Base-by-base conservation (phyloP, 2,329 filamentous ascomycete species). In the Talaromyces sp. region DNA sequence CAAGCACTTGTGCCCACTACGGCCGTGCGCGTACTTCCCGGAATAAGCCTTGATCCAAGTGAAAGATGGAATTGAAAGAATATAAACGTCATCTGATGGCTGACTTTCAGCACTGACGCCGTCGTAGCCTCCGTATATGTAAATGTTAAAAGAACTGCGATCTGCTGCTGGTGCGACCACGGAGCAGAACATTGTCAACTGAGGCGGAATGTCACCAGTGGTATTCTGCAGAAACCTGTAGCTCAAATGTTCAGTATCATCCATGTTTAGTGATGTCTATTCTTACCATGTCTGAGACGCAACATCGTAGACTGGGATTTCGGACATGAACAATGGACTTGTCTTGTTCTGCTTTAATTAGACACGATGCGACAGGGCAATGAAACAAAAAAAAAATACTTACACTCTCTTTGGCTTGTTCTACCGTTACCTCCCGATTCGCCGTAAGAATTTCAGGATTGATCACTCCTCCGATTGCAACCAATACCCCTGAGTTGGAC, bases 201-300 rank as follows among this genome's bases (percentile, higher is more conserved):
- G 68, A 0, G 73, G 70, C 4, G 72, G 77, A 50, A 63, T 68
- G 43, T 72, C 68, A n/a, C 71, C 75, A 0, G 71, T 73, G 0
- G 76, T 76, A 17, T 77, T 74, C 63, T 79, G 77, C 24, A 71
- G 59, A 64, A 75, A 77, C 76, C 76, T 75, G 27, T 50, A 29
- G 29, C 19, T 46, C 17, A 7, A 52, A 21, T 7, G 2, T 29
- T 31, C 26, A 57, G 29, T 26, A 17, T 14, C 14, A 6, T 11
- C 27, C 24, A 3, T 59, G 17, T n/a, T 41, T 51, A 12, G n/a
- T 11, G 31, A 50, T 27, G 51, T 43, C 9, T 46, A 26, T 21
- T 31, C 65, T 56, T 52, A 70, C 71, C 70, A 73, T 57, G 58
- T 64, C 9, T 65, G 62, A 9, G 58, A 60, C 0, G 61, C 70